Evolutionary conservation across 495 filamentous ascomycete species (phyloP), one percentile per base, ranked within the genome.

Genomic region (Xylaria curta): DNA sequence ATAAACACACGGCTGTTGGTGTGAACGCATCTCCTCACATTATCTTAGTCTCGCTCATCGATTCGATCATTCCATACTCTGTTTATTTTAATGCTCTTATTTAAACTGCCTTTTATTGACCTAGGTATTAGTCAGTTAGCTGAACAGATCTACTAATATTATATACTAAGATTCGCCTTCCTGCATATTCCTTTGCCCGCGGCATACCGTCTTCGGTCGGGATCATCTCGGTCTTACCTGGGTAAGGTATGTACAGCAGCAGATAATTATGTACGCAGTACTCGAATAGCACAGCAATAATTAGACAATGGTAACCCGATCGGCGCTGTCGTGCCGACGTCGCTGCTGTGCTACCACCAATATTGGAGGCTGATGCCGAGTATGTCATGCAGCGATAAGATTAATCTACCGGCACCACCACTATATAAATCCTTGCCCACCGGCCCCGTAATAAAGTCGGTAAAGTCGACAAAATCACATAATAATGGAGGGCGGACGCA

Each of bases 201-300:
- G 38, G 60, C 38, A 63, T 63, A 4, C 36, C 26, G 19, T 49
- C 24, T 49, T 47, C 26, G 13, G 42, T 6, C 42, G 62, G 44
- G 28, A 53, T 24, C 46, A 53, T 66, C 46, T 66, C 63, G 31
- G 46, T 26, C 63, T 31, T 53, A 51, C 44, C 44, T 17, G 36
- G 44, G 4, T 31, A 40, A 36, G n/a, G 46, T 53, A 66, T 44
- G 40, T 46, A 19, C 4, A 40, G 36, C 36, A 44, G 2, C 8
- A 13, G 2, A 7, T 8, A 5, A 6, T 36, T 6, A 8, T 3
- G 17, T 46, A 46, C 4, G 44, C 17, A 46, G 13, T 60, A 60
- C 33, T 17, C 13, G 58, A 9, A 21, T 60, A 17, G 36, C 3
- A 28, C 36, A 60, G 31, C 19, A n/a, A 17, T 10, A 38, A 19